Conservation (phyloP, 202 grass and related monocot genomes). For the Cymbopogon flexuosus region DNA sequence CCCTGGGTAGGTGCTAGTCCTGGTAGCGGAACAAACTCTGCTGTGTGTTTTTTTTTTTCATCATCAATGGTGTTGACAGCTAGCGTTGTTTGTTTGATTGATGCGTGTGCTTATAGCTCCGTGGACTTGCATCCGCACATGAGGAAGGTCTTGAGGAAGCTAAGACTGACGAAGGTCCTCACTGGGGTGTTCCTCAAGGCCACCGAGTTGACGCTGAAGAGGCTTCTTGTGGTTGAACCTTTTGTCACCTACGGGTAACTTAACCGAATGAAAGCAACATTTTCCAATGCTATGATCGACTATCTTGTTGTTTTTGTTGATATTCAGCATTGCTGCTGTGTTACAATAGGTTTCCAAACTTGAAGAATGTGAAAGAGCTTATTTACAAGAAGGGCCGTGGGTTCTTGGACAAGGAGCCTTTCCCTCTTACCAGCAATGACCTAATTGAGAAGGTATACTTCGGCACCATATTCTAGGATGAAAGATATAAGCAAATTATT, state of each 20-base stretch:
- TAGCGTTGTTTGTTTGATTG: neutral
- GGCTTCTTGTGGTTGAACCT: slow-evolving; percentile 62
- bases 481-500: too few relatives aligned
- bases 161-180: slow-evolving; percentile 58
- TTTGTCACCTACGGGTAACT: slow-evolving; percentile 87
- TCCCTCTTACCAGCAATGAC: slow-evolving; percentile 81
- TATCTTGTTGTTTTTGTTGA: neutral
- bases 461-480: neutral
- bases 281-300: neutral
- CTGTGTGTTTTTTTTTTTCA: neutral
- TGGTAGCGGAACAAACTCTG: neutral
- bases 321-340: neutral
- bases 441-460: slow-evolving; percentile 68
- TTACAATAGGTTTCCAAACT: slow-evolving; percentile 49
- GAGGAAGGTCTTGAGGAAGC: slow-evolving; percentile 50
- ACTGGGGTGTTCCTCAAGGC: slow-evolving; percentile 73
- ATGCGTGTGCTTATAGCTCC: slow-evolving; percentile 37
- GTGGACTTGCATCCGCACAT: slow-evolving; percentile 65
- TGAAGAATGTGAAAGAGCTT: slow-evolving; percentile 84
- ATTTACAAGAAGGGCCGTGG: slow-evolving; percentile 83
- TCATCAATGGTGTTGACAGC: neutral
- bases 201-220: slow-evolving; percentile 56
- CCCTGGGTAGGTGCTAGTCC: slow-evolving; percentile 47
- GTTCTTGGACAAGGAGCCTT: slow-evolving; percentile 48
- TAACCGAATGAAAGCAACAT: neutral